Evolutionary conservation across 441 rosid species (phyloP).

Genomic region (Pelargonium myrrhifolium): DNA sequence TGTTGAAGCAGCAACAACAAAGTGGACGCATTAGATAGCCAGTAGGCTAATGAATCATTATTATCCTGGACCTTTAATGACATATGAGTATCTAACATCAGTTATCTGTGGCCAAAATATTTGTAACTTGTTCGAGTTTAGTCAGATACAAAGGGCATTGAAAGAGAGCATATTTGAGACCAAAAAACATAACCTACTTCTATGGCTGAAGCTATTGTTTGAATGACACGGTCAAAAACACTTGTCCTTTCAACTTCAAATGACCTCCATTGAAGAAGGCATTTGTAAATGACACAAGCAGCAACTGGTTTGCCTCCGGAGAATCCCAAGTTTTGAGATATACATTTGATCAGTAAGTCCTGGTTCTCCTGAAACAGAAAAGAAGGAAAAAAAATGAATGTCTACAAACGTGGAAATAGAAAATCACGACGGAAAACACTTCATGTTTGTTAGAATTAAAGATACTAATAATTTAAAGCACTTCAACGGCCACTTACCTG

Average conservation of each 20-base stretch:
- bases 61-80: constrained; percentile 72
- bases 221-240: constrained; percentile 96
- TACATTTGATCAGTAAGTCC: constrained; percentile 84
- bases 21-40: constrained; percentile 95
- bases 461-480: constrained; percentile 10
- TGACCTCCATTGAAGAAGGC: constrained; percentile 99
- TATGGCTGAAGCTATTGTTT: constrained; percentile 85
- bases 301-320: constrained; percentile 90
- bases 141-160: neutral
- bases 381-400: constrained; percentile 11
- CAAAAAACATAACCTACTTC: constrained; percentile 43
- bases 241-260: constrained; percentile 98
- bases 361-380: constrained; percentile 78
- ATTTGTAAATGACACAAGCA: constrained; percentile 93
- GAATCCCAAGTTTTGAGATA: constrained; percentile 87
- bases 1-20: constrained; percentile 90
- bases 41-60: constrained; percentile 77
- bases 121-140: constrained; percentile 15
- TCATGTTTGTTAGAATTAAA: neutral
- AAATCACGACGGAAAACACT: constrained; percentile 11
- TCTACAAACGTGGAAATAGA: constrained; percentile 9
- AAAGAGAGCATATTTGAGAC: neutral
- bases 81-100: constrained; percentile 25
- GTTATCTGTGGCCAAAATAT: constrained; percentile 13
- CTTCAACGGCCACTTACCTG: constrained; percentile 45